Evolutionary conservation across 371 early-diverging fungal genomes (phyloP).

Genomic region (Actinomortierella ambigua): DNA sequence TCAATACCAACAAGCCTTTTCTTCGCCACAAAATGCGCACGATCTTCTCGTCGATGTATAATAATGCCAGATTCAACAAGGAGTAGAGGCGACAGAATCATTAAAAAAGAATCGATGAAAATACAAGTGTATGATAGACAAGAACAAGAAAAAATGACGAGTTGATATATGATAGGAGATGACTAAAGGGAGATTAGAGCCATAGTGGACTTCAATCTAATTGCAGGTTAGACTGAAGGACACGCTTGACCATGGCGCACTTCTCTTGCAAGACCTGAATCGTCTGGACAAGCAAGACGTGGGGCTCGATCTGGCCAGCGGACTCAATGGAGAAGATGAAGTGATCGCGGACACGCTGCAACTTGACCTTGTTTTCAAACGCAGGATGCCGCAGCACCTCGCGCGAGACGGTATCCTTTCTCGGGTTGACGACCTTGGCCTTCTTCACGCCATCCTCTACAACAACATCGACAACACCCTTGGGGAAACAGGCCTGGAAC

Average conservation of each 20-base stretch:
- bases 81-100: too few relatives aligned
- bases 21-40: too few relatives aligned
- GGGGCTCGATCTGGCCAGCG: slow-evolving; percentile 82
- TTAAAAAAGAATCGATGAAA: background rate
- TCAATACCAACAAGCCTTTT: too few relatives aligned
- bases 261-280: slow-evolving; percentile 82
- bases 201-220: slow-evolving; percentile 12
- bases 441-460: slow-evolving; percentile 66
- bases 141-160: background rate
- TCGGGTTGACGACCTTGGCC: slow-evolving; percentile 90
- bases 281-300: slow-evolving; percentile 79
- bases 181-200: background rate
- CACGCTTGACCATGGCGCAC: slow-evolving; percentile 65
- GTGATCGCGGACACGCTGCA: slow-evolving; percentile 93
- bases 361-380: slow-evolving; percentile 90
- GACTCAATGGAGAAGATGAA: slow-evolving; percentile 97
- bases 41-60: too few relatives aligned
- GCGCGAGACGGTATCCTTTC: slow-evolving; percentile 96
- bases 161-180: background rate
- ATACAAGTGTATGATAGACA: background rate
- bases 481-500: slow-evolving; percentile 90
- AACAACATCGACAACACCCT: slow-evolving; percentile 89
- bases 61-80: too few relatives aligned
- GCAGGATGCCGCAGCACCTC: slow-evolving; percentile 95
- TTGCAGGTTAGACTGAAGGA: slow-evolving; percentile 45